phyloP scores from a whole-genome alignment of 2,329 filamentous ascomycete genomes.

The Fusarium guadeloupense region DNA sequence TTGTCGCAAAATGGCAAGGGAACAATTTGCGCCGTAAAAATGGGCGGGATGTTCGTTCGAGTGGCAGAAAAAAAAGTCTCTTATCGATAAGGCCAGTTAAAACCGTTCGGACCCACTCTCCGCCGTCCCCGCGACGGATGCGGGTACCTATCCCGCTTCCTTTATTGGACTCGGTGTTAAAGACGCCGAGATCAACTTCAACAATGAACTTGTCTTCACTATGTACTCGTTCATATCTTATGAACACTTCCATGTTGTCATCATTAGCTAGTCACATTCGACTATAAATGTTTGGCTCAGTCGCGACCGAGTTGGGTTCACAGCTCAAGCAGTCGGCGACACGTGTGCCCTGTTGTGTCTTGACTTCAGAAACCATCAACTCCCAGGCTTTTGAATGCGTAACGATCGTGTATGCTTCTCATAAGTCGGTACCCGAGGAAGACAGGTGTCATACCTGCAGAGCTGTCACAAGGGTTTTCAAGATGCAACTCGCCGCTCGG shows the following conservation, averaged over 20 bases:
- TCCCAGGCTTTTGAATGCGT: conserved; percentile 13
- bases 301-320: conserved; percentile 16
- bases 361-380: conserved; percentile 14
- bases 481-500: conserved; percentile 22
- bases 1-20: conserved; percentile 31
- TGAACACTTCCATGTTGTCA: neutral
- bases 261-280: neutral
- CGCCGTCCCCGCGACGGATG: neutral
- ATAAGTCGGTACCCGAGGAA: neutral
- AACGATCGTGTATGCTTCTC: conserved; percentile 13
- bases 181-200: neutral
- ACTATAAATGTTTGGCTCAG: neutral
- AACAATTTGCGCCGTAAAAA: conserved; percentile 30
- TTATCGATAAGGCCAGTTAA: conserved; percentile 47
- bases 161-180: neutral
- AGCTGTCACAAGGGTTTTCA: conserved; percentile 15
- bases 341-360: conserved; percentile 33
- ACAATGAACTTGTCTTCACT: neutral
- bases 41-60: conserved; percentile 36
- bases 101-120: conserved; percentile 20
- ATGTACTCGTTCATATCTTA: neutral
- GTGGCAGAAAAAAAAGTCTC: conserved; percentile 40
- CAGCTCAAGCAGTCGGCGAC: conserved; percentile 29
- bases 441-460: conserved; percentile 24
- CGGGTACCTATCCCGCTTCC: conserved; percentile 19